These are phyloP conservation scores for Penicillium maclennaniae DNA, from an alignment of 495 filamentous ascomycete genomes.

Conservation along the genomic window DNA sequence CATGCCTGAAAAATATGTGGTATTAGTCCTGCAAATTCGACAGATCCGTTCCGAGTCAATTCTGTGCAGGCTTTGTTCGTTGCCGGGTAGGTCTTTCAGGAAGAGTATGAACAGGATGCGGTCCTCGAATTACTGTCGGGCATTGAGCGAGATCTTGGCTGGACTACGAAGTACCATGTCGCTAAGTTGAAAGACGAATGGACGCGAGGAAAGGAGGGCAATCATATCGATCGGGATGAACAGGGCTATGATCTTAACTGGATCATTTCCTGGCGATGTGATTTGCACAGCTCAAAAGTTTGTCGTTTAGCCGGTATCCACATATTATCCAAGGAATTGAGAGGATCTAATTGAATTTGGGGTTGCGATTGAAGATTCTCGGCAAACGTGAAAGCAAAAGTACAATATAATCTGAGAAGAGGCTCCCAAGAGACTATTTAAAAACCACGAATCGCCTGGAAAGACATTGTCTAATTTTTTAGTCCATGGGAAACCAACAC, in stretches of 20 bases:
- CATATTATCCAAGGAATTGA: too few species aligned
- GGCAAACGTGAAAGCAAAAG: too few species aligned
- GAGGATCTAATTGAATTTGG: too few species aligned
- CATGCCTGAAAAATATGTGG: constrained; percentile 22
- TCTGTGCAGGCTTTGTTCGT: constrained; percentile 26
- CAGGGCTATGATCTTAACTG: not conserved
- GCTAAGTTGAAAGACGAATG: constrained; percentile 48
- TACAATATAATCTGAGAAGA: too few species aligned
- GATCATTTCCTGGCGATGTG: not conserved
- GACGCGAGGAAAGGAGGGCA: constrained; percentile 24
- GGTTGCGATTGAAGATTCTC: too few species aligned
- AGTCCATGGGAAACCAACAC: constrained; percentile 16
- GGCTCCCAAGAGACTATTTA: too few species aligned
- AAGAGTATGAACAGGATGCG: constrained; percentile 14
- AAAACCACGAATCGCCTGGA: too few species aligned
- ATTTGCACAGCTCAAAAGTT: not conserved
- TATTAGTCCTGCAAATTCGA: constrained; percentile 19
- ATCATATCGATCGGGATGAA: constrained; percentile 9
- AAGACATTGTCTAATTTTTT: too few species aligned
- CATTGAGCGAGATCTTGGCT: constrained; percentile 19
- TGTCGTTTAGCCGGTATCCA: too few species aligned
- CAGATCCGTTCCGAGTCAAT: constrained; percentile 16
- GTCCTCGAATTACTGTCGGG: constrained; percentile 20
- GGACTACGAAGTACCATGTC: constrained; percentile 21
- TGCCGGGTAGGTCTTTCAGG: constrained; percentile 21